Evolutionary conservation across 208 protist genomes (phyloP), one percentile per base, ranked within the genome.

Genomic region (Acanthamoeba healyi): DNA sequence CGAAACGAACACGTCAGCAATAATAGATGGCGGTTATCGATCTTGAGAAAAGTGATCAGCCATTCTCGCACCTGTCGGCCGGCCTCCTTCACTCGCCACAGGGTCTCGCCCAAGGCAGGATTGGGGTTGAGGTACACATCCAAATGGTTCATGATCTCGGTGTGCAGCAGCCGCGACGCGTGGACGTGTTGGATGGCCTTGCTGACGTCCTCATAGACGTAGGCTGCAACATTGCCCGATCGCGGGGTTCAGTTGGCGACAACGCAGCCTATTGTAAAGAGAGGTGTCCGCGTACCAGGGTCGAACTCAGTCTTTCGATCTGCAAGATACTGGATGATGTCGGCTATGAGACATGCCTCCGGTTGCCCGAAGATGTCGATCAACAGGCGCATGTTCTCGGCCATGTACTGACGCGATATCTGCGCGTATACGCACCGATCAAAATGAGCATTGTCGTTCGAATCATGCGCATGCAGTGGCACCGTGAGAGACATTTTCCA

Each of bases 291-390:
- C 77, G 77, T 86, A 86, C 77, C 77, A 58, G 84, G 84, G 17
- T 91, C 84, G 56, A 91, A 91, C 24, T 70, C 58, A 9, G 58
- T 91, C 15, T 91, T 70, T 3, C 58, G 84, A n/a, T 91, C 82
- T 0, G 56, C 51, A 32, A 95, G 58, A 63, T 74, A 90, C 93
- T 95, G 92, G 42, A 94, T 95, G 9, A 94, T 94, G 56, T 95
- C 93, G 46, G 72, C 54, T 34, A 95, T 90, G 54, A 95, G 63
- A 92, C 94, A 95, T 34, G 94, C 84, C 14, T 95, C 94, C 49
- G 94, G 94, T 49, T 94, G 65, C 36, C 84, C 92, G 77, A 95
- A 95, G 36, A 95, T 91, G 63, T 95, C 94, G 74, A 49, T 89
- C 92, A 95, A 90, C 49, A 72, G n/a, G 26, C 94, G 90, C 54